Evolutionary conservation across 1,284 basidiomycete genomes (phyloP).

Genomic region (Exsudoporus floridanus): DNA sequence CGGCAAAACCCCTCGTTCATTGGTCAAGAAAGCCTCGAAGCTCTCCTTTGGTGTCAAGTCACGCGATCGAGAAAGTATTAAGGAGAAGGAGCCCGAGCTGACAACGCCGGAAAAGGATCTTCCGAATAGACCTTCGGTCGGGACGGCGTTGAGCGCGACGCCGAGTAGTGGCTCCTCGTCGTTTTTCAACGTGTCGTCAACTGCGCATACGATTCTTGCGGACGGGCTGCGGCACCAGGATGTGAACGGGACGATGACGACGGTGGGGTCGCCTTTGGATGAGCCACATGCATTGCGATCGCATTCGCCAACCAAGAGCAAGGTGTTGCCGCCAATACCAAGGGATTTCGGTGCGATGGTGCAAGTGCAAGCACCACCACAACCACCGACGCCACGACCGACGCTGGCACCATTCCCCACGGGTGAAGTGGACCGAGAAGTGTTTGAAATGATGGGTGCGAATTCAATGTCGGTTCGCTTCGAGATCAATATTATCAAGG

Average conservation of each 20-base stretch:
- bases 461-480: conserved; percentile 85
- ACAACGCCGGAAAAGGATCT: conserved; percentile 45
- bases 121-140: conserved; percentile 52
- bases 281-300: conserved; percentile 37
- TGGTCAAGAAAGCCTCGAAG: conserved; percentile 75
- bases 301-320: conserved; percentile 48
- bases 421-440: conserved; percentile 63
- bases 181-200: conserved; percentile 72
- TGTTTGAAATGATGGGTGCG: conserved; percentile 72
- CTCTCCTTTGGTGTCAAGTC: conserved; percentile 61
- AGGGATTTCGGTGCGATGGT: conserved; percentile 51
- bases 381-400: conserved; percentile 33
- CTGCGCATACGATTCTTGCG: conserved; percentile 47
- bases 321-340: conserved; percentile 71
- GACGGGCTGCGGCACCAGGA: conserved; percentile 33
- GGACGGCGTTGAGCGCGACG: conserved; percentile 54
- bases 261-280: conserved; percentile 36
- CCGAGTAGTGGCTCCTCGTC: conserved; percentile 75
- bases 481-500: conserved; percentile 94
- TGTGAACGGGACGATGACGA: conserved; percentile 26
- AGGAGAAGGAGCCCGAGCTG: conserved; percentile 43
- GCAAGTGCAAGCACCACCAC: conserved; percentile 10
- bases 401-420: conserved; percentile 49
- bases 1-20: conserved; percentile 49
- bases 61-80: conserved; percentile 38